These are phyloP conservation scores for Graphiopsis chlorocephala DNA, from an alignment of 2,329 filamentous ascomycete species.

Conservation along the genomic window DNA sequence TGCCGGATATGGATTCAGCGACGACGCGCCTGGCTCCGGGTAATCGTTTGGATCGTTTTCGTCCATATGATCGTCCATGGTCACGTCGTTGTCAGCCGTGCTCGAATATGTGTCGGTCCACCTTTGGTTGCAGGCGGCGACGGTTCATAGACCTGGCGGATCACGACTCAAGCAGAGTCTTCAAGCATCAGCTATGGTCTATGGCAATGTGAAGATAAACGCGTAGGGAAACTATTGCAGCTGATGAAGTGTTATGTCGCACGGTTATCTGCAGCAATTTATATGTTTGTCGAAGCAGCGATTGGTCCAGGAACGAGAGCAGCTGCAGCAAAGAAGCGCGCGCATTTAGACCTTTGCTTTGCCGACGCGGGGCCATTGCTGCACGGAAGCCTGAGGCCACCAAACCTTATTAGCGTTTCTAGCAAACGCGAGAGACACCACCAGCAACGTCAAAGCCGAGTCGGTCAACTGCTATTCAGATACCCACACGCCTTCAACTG, in stretches of 20 bases:
- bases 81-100: not conserved
- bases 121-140: not conserved
- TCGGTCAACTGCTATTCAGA: not conserved
- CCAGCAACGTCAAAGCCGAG: constrained; percentile 1
- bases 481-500: not conserved
- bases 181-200: not conserved
- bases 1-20: constrained; percentile 4
- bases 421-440: constrained; percentile 7
- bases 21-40: constrained; percentile 4
- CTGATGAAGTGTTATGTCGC: not conserved
- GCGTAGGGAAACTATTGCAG: not conserved
- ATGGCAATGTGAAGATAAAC: not conserved
- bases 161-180: constrained; percentile 5
- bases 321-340: constrained; percentile 10
- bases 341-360: constrained; percentile 8
- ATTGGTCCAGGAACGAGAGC: constrained; percentile 3
- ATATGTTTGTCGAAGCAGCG: constrained; percentile 7
- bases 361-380: not conserved
- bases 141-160: not conserved
- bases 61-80: not conserved
- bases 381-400: not conserved
- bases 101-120: not conserved
- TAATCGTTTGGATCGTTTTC: constrained; percentile 3
- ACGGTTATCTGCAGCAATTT: not conserved
- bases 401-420: not conserved